phyloP scores from a whole-genome alignment of 225 moss, liverwort and hornwort genomes.

The Polytrichum commune region DNA sequence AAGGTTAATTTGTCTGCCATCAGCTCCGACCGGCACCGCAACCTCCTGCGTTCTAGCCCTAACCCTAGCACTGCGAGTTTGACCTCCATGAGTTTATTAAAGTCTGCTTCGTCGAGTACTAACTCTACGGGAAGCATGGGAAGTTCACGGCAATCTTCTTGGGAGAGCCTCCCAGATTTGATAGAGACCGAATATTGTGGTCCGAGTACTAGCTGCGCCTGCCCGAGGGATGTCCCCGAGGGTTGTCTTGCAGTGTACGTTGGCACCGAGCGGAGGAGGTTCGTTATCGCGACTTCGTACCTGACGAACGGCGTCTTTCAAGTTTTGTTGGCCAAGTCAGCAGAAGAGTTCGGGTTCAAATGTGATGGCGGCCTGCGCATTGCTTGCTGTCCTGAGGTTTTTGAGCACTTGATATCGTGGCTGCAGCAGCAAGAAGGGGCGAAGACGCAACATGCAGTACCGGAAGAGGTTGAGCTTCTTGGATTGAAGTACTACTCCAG shows the following conservation, averaged over 20 bases:
- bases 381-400: constrained; percentile 66
- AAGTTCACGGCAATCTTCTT: constrained; percentile 36
- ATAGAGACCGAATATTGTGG: constrained; percentile 20
- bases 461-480: too few relatives aligned
- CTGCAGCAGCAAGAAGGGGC: not conserved
- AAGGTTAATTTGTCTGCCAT: not conserved
- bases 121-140: constrained; percentile 10
- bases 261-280: constrained; percentile 62
- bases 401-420: constrained; percentile 62
- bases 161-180: constrained; percentile 30
- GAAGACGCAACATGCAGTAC: too few relatives aligned
- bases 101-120: not conserved
- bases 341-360: constrained; percentile 75
- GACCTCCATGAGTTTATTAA: not conserved
- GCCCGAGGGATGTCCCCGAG: constrained; percentile 56
- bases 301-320: constrained; percentile 66
- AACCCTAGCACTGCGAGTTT: not conserved
- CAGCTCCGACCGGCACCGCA: not conserved
- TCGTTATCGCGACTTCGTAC: constrained; percentile 71
- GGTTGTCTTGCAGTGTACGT: constrained; percentile 77
- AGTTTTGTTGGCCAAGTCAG: constrained; percentile 69
- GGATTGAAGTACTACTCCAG: too few relatives aligned
- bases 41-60: not conserved
- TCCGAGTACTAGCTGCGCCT: constrained; percentile 5
- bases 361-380: constrained; percentile 75